Percentiles rank a stretch among this genome's conserved stretches.
phyloP scores from a whole-genome alignment of 352 stramenopile genomes.

The Aphanomyces stellatus region DNA sequence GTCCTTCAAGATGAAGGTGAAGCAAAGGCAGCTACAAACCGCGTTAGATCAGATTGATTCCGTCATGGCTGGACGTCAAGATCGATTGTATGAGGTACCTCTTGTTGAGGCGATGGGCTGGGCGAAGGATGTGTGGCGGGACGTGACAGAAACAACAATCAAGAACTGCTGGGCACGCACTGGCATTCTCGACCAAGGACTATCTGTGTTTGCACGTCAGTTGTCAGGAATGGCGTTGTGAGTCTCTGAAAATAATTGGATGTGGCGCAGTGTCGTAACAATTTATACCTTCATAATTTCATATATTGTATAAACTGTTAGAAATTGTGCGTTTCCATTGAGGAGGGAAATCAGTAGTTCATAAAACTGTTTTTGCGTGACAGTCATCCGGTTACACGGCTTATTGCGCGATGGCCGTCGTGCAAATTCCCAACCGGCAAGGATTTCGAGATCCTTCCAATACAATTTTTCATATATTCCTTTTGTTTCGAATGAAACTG shows the following conservation, averaged over 20 bases:
- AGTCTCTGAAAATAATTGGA: not conserved
- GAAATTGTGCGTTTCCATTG: not conserved
- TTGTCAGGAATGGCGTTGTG: not conserved
- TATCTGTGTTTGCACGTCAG: not conserved
- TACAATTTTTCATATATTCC: not conserved
- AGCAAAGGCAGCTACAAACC: not conserved
- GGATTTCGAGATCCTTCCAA: not conserved
- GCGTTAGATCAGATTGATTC: not conserved
- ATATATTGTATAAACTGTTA: not conserved
- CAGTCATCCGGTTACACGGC: no score
- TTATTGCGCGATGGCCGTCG: not conserved
- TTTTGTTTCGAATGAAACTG: not conserved
- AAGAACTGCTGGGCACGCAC: not conserved
- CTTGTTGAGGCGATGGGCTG: not conserved
- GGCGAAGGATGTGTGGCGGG: not conserved
- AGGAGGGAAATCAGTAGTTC: not conserved
- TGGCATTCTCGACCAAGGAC: not conserved
- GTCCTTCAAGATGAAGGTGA: slow-evolving; percentile 2
- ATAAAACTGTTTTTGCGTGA: no score
- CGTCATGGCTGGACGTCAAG: not conserved
- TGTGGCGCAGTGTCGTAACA: not conserved
- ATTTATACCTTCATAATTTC: not conserved
- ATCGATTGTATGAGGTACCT: not conserved
- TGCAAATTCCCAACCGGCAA: not conserved
- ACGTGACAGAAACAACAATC: not conserved